Conservation (phyloP, 192 early-diverging fungal species). For the Gaertneriomyces sp. region DNA sequence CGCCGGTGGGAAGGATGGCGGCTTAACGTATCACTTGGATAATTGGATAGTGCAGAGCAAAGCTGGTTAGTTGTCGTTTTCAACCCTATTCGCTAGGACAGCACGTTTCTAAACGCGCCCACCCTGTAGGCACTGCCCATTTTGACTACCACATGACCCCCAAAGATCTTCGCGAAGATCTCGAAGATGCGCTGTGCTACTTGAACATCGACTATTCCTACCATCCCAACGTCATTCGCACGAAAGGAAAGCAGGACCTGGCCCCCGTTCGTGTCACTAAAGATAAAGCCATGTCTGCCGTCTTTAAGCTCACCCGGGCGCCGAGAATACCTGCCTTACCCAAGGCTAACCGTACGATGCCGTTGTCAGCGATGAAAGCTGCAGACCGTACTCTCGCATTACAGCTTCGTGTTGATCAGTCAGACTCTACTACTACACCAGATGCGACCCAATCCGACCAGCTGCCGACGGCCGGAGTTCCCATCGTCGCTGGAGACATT, state of each 20-base stretch:
- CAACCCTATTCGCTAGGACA: neutral
- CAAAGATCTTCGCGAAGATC: slow-evolving; percentile 11
- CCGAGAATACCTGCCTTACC: slow-evolving; percentile 16
- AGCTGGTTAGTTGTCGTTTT: slow-evolving; percentile 8
- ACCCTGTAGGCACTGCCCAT: slow-evolving; percentile 1
- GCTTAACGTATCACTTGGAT: slow-evolving; percentile 7
- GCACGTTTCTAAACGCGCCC: neutral
- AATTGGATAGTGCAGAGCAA: slow-evolving; percentile 20
- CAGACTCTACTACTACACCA: neutral
- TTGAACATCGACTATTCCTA: slow-evolving; percentile 18
- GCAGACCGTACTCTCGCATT: slow-evolving; percentile 11
- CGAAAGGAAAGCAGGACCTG: neutral
- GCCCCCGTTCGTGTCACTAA: neutral
- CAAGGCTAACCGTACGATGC: slow-evolving; percentile 7
- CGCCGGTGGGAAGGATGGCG: neutral
- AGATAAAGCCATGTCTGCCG: slow-evolving; percentile 15
- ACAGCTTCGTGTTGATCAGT: slow-evolving; percentile 20
- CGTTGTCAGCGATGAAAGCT: neutral
- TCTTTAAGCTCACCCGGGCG: slow-evolving; percentile 21
- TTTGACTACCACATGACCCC: slow-evolving; percentile 25
- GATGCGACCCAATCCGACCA: neutral
- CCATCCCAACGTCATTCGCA: neutral
- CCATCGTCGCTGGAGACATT: neutral
- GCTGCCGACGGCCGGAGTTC: neutral
- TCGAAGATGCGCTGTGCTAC: slow-evolving; percentile 5